Percentiles rank a stretch among this genome's conserved stretches.
These are phyloP conservation scores for Calophaca sinica DNA, from an alignment of 306 rosid species.

Conservation along the genomic window DNA sequence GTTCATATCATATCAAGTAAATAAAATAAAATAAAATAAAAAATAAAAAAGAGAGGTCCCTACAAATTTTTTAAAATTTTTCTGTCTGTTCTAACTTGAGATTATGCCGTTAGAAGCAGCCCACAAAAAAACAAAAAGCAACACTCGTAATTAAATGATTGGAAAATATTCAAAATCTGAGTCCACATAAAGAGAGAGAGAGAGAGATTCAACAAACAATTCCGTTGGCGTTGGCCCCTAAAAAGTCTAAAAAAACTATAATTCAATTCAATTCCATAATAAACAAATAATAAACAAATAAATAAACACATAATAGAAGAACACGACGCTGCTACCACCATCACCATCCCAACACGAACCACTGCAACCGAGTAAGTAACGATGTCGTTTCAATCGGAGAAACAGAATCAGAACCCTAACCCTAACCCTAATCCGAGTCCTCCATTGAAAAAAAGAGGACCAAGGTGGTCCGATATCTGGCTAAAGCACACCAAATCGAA, in stretches of 20 bases:
- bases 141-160: slow-evolving; percentile 1
- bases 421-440: slow-evolving; percentile 44
- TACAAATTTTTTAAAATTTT: background rate
- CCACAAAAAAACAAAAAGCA: slow-evolving; percentile 43
- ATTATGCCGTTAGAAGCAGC: slow-evolving; percentile 35
- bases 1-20: background rate
- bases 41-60: background rate
- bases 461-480: slow-evolving; percentile 79
- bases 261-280: slow-evolving; percentile 15
- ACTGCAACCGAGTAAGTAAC: slow-evolving; percentile 16
- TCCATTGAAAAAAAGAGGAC: slow-evolving; percentile 41
- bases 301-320: background rate
- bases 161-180: slow-evolving; percentile 43
- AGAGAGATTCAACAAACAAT: slow-evolving; percentile 24
- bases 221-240: slow-evolving; percentile 44
- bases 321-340: background rate
- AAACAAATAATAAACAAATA: background rate
- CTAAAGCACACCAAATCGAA: slow-evolving; percentile 59
- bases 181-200: background rate
- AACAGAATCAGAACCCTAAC: slow-evolving; percentile 42
- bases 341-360: background rate
- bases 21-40: background rate
- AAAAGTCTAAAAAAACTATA: background rate
- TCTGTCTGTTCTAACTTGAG: too few species aligned
- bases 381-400: slow-evolving; percentile 59